phyloP scores from a whole-genome alignment of 2,329 filamentous ascomycete genomes.

The Phialophora verrucosa region DNA sequence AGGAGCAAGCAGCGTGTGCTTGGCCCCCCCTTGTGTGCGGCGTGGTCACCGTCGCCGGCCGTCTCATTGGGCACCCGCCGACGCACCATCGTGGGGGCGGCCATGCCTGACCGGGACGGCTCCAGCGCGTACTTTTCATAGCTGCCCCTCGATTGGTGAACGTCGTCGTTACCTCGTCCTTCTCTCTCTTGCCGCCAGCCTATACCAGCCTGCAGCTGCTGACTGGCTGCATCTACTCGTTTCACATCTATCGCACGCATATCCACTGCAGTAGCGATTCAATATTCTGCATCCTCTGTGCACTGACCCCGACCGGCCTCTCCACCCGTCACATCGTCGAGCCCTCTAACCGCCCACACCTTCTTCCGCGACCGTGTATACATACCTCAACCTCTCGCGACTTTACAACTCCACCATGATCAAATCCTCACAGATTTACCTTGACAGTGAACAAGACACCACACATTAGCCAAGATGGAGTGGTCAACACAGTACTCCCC shows the following conservation, averaged over 20 bases:
- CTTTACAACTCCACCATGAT: slow-evolving; percentile 35
- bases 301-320: slow-evolving; percentile 18
- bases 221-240: slow-evolving; percentile 28
- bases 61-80: slow-evolving; percentile 11
- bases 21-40: slow-evolving; percentile 5
- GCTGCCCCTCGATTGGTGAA: slow-evolving; percentile 27
- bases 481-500: slow-evolving; percentile 27
- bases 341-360: slow-evolving; percentile 30
- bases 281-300: slow-evolving; percentile 29
- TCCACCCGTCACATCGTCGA: slow-evolving; percentile 35
- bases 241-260: slow-evolving; percentile 37
- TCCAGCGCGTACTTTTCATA: slow-evolving; percentile 37
- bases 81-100: slow-evolving; percentile 22
- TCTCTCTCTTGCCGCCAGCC: slow-evolving; percentile 32
- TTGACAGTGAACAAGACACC: slow-evolving; percentile 8
- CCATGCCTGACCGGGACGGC: slow-evolving; percentile 25
- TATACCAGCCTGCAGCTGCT: slow-evolving; percentile 26
- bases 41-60: slow-evolving; percentile 13
- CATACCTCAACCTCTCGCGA: slow-evolving; percentile 35
- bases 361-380: slow-evolving; percentile 30
- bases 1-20: slow-evolving; percentile 15
- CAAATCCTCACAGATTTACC: slow-evolving; percentile 24
- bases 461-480: slow-evolving; percentile 32
- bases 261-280: slow-evolving; percentile 29
- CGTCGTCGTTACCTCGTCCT: background rate